Evolutionary conservation across 2,329 filamentous ascomycete genomes (phyloP).

Genomic region (Diaporthe ilicicola): DNA sequence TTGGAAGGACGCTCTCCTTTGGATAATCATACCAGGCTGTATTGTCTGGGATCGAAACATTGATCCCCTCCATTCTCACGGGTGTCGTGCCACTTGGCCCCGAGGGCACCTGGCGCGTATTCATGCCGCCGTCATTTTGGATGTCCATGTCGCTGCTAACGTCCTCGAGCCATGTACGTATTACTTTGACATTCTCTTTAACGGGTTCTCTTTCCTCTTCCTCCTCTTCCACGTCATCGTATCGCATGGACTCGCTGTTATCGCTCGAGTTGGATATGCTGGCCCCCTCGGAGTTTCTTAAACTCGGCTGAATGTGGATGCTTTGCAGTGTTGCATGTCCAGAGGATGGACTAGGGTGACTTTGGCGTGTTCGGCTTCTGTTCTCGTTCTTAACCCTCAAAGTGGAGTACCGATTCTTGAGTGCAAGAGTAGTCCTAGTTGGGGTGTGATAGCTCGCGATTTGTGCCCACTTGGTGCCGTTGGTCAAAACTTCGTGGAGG

Average conservation of each 20-base stretch:
- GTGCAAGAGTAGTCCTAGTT: conserved; percentile 38
- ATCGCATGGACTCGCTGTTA: background rate
- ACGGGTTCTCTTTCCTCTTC: background rate
- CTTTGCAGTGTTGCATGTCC: conserved; percentile 10
- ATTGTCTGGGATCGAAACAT: background rate
- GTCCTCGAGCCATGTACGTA: conserved; percentile 9
- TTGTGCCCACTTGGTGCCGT: conserved; percentile 39
- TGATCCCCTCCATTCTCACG: background rate
- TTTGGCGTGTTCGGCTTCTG: background rate
- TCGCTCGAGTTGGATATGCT: conserved; percentile 4
- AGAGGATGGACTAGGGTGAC: conserved; percentile 1
- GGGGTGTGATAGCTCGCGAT: conserved; percentile 39
- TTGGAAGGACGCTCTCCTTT: background rate
- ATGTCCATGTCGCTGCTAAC: background rate
- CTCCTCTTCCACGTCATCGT: conserved; percentile 1
- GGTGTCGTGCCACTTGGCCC: background rate
- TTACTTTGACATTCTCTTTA: background rate
- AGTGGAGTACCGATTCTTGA: conserved; percentile 37
- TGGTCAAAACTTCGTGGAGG: conserved; percentile 34
- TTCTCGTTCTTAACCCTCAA: conserved; percentile 5
- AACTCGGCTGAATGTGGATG: background rate
- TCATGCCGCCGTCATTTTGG: background rate
- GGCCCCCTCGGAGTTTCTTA: background rate
- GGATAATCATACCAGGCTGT: background rate
- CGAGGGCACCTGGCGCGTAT: background rate